Base-by-base conservation (phyloP, 768 basidiomycete species). In the Holtermannia corniformis region DNA sequence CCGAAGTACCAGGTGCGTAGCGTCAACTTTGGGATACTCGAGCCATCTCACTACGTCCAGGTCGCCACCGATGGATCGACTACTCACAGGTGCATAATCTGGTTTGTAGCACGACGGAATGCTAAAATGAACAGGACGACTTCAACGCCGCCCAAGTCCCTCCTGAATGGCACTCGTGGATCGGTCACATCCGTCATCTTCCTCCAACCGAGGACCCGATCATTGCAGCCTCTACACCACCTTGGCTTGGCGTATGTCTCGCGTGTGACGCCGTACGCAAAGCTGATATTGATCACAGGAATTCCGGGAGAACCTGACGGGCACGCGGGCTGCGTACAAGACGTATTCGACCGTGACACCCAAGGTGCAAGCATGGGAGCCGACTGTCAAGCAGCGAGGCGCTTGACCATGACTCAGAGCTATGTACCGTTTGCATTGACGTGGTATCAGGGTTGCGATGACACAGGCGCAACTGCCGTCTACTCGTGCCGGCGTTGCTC, bases 41-140 rank as follows among this genome's bases (percentile, higher is more conserved):
- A 40, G n/a, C 19, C 20, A 13, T 13, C 25, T 14, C 5, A 51
- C 12, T 10, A 16, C 41, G 10, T 5, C 25, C 70, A 87, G 91
- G 92, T 64, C 87, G 93, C 61, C 90, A 95, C 69, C 81, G 93
- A 73, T 97, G 93, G 93, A 83, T 97, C 41, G 93, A 97, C 75
- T 89, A 80, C 65, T 79, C 84, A 16, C 90, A 95, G 76, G 87
- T 87, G 57, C 52, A 78, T 49, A 19, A 19, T 42, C 20, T 25
- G n/a, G 11, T 27, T 20, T 12, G 26, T 26, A 4, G 16, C 51
- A 13, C 27, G 14, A 32, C n/a, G 4, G 16, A 32, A 4, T 21
- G 14, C 14, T 49, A 16, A n/a, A 25, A 12, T 56, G 41, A 37
- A 49, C 52, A 87, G 81, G 87, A 91, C 67, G 81, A 90, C 57